Evolutionary conservation across 176 grass and related monocot species (phyloP).

Genomic region (Ananas comosus): DNA sequence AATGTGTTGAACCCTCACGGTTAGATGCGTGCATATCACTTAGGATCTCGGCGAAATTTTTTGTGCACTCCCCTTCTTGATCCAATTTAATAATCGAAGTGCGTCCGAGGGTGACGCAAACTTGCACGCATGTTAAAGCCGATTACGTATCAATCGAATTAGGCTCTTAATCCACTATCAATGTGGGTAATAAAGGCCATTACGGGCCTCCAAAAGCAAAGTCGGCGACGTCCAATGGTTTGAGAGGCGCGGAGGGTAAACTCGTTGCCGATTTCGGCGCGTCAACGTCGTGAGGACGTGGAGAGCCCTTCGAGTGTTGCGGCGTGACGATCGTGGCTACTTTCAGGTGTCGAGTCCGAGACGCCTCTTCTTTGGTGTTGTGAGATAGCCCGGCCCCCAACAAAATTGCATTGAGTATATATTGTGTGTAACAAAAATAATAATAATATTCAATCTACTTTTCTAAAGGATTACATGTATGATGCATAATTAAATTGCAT

Average conservation of each 20-base stretch:
- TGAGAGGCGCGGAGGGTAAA: conserved; percentile 8
- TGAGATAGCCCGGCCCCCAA: no score
- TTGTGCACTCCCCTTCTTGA: conserved; percentile 6
- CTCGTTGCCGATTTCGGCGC: conserved; percentile 8
- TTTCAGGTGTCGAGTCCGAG: conserved; percentile 43
- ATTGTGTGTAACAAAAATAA: no score
- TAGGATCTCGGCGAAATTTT: background rate
- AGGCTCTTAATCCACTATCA: conserved; percentile 49
- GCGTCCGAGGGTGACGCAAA: conserved; percentile 24
- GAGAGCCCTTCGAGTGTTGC: conserved; percentile 16
- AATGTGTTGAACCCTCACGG: no score
- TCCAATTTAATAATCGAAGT: conserved; percentile 17
- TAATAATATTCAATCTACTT: no score
- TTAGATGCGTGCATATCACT: no score
- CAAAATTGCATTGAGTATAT: no score
- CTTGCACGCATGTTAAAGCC: conserved; percentile 50
- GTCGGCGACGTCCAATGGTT: conserved; percentile 11
- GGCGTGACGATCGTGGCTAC: conserved; percentile 29
- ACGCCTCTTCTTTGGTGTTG: conserved; percentile 26
- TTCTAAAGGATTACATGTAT: no score
- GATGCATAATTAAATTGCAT: no score
- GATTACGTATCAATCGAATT: conserved; percentile 39
- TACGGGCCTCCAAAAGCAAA: conserved; percentile 18
- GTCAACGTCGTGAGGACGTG: conserved; percentile 17
- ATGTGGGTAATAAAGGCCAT: conserved; percentile 29